Evolutionary conservation across 2,329 filamentous ascomycete genomes (phyloP), one percentile per base, ranked within the genome.

Genomic region (Alternaria conjuncta): DNA sequence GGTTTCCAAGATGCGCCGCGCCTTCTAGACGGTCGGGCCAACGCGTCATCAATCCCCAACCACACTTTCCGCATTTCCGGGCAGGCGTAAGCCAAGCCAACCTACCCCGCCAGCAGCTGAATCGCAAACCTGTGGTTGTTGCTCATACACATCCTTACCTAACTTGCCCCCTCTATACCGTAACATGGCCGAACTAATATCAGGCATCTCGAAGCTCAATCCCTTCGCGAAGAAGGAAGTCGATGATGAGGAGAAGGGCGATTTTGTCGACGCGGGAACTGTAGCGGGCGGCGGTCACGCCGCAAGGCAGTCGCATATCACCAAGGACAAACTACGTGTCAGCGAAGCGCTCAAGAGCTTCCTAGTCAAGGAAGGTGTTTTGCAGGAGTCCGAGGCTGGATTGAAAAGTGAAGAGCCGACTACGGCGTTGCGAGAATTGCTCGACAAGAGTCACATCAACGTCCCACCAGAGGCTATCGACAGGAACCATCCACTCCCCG

Each of bases 201-300:
- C 77, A 6, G 75, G 76, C 3, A 71, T 79, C 45, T 60, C 76
- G 9, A 79, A 75, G 49, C 64, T 79, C 18, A 77, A 70, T 51
- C 76, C 74, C 1, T 79, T 79, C 60, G 71, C 75, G 12, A 77
- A 73, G n/a, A 77, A 71, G 45, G 60, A 58, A 21, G 66, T 74
- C 44, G 76, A 78, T 43, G 84, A 85, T 60, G 83, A 86, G 43
- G 86, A 88, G 44, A 85, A 88, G 28, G 86, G 87, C 60, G 85
- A 88, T 61, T 81, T 82, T 53, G 84, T 87, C 63, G 85, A 86
- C 67, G 73, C 69, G 26, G 72, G 76, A 28, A 81, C 80, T 5
- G 77, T 90, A 11, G 89, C 87, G 2, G 87, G 88, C 30, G 87
- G 88, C n/a, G 87, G 87, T 47, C 87, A 87, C 74, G 82, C 82